phyloP scores from a whole-genome alignment of 352 stramenopile genomes.

The Poterioochromonas sp. region DNA sequence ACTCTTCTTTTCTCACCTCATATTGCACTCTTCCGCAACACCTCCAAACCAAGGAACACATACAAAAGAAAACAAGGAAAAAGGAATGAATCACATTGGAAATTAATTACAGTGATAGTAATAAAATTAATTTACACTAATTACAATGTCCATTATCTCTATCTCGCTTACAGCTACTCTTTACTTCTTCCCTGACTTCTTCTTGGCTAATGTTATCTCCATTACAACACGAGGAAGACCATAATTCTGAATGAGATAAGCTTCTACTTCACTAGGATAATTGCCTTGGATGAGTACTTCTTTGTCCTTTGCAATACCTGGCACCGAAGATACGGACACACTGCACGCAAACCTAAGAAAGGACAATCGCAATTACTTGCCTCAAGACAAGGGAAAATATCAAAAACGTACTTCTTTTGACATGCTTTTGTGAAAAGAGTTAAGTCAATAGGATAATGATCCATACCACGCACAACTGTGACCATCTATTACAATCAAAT shows the following conservation, averaged over 20 bases:
- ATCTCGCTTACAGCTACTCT: not conserved
- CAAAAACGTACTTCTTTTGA: not conserved
- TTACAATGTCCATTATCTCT: too few species aligned
- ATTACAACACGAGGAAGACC: not conserved
- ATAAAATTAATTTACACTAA: too few species aligned
- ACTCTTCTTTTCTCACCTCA: too few species aligned
- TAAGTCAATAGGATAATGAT: not conserved
- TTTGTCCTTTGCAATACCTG: not conserved
- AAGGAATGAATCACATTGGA: too few species aligned
- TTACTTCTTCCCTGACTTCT: not conserved
- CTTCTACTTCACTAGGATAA: not conserved
- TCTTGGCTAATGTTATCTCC: not conserved
- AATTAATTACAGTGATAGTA: too few species aligned
- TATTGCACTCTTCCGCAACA: too few species aligned
- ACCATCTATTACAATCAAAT: not conserved
- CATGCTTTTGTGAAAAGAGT: not conserved
- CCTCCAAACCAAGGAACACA: too few species aligned
- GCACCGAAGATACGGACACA: not conserved
- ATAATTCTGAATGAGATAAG: not conserved
- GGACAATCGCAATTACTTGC: not conserved
- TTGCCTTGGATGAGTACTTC: conserved; percentile 15
- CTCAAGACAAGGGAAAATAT: not conserved
- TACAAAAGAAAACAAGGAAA: too few species aligned
- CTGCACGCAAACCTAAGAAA: conserved; percentile 15
- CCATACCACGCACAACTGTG: not conserved